Conservation (phyloP, 2,329 filamentous ascomycete genomes). For the Xylariaceae sp. region DNA sequence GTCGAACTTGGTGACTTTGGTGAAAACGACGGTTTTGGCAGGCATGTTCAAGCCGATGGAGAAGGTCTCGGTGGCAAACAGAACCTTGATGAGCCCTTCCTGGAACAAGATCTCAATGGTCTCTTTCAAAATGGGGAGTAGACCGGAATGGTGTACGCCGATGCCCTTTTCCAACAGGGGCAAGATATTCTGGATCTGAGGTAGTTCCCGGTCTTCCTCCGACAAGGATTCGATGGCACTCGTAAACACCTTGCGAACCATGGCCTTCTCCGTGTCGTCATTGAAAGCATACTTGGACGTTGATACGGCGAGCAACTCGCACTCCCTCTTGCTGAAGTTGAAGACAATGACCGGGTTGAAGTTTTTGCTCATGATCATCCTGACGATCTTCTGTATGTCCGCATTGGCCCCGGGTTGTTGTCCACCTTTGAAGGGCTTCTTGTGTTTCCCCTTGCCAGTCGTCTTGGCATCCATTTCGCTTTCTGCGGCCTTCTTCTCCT, state of each 20-base stretch:
- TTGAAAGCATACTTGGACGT: slow-evolving; percentile 90
- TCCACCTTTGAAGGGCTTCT: slow-evolving; percentile 83
- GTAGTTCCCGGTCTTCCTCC: slow-evolving; percentile 80
- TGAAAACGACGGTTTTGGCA: slow-evolving; percentile 98
- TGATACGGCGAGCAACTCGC: slow-evolving; percentile 80
- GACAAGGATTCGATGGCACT: slow-evolving; percentile 90
- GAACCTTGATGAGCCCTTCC: slow-evolving; percentile 92
- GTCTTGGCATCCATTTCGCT: slow-evolving; percentile 70
- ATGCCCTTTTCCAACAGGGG: slow-evolving; percentile 86
- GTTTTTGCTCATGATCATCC: slow-evolving; percentile 97
- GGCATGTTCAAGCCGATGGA: slow-evolving; percentile 99
- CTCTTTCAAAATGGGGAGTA: slow-evolving; percentile 93
- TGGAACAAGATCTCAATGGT: slow-evolving; percentile 99
- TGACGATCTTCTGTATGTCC: slow-evolving; percentile 96
- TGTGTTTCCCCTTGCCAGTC: slow-evolving; percentile 85
- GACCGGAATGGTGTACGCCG: slow-evolving; percentile 92
- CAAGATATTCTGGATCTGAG: slow-evolving; percentile 85
- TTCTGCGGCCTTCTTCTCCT: slow-evolving; percentile 77
- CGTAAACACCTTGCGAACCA: slow-evolving; percentile 90
- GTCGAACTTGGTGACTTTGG: slow-evolving; percentile 91
- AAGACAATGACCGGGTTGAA: slow-evolving; percentile 99
- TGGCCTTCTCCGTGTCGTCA: slow-evolving; percentile 86
- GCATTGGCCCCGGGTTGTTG: slow-evolving; percentile 59
- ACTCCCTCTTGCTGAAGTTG: slow-evolving; percentile 98
- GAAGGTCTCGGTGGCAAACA: slow-evolving; percentile 97